Evolutionary conservation across 805 yeast species (phyloP).

Genomic region (Suhomyces prunicola): DNA sequence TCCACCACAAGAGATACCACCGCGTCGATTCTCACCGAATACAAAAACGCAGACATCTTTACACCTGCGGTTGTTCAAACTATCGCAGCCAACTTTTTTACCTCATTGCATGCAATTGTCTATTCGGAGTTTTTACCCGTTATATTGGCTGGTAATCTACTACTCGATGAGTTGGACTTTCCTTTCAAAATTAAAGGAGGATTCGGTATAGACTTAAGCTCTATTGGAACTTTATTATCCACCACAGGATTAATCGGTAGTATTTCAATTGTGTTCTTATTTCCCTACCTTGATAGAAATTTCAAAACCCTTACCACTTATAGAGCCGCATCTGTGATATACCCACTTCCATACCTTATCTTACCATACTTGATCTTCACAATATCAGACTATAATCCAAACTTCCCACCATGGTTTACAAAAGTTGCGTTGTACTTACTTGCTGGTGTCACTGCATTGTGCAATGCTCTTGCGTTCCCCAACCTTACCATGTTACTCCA

Average conservation of each 20-base stretch:
- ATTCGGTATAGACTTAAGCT: constrained; percentile 43
- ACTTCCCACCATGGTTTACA: constrained; percentile 20
- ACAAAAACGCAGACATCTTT: constrained; percentile 22
- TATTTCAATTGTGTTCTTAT: constrained; percentile 45
- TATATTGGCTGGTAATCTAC: constrained; percentile 39
- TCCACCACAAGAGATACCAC: not conserved
- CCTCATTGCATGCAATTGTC: constrained; percentile 48
- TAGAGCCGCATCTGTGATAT: constrained; percentile 35
- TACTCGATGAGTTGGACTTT: constrained; percentile 31
- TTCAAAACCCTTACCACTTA: constrained; percentile 46
- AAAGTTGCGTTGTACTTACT: constrained; percentile 24
- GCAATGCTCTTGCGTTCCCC: constrained; percentile 50
- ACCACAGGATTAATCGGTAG: constrained; percentile 54
- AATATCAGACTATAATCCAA: constrained; percentile 29
- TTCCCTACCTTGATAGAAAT: constrained; percentile 49
- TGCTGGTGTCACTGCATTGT: constrained; percentile 28
- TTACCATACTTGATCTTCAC: constrained; percentile 50
- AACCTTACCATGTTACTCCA: constrained; percentile 52
- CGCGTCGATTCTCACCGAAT: constrained; percentile 7
- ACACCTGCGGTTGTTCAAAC: constrained; percentile 29
- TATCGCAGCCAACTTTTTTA: constrained; percentile 36
- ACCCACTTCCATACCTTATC: constrained; percentile 44
- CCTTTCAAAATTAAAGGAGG: constrained; percentile 54
- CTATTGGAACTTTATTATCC: constrained; percentile 51
- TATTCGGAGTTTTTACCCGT: constrained; percentile 57